Evolutionary conservation across 2,329 filamentous ascomycete species (phyloP), one percentile per base, ranked within the genome.

Genomic region (Arthrobotrys sinensis): DNA sequence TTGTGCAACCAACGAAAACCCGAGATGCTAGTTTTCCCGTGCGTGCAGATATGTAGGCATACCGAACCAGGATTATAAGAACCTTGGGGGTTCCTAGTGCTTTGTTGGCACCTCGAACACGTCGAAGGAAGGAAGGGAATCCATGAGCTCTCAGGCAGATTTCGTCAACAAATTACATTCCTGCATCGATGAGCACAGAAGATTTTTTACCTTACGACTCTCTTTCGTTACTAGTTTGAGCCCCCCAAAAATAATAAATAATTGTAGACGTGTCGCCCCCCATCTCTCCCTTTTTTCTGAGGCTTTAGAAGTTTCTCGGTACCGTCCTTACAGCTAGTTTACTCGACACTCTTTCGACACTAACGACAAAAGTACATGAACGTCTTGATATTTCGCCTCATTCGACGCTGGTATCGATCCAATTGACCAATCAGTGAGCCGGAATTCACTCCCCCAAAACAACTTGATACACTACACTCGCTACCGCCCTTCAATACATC

Each of bases 91-190:
- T 65, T 50, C 52, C 67, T 57, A 32, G 52, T 72, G 75, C 75
- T 78, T 78, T 78, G 75, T 78, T 78, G 75, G 75, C 75, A 78
- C 21, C 73, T 64, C 62, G 67, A 57, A 78, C 75, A 78, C 75
- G 75, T 78, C 75, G 75, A 72, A 60, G 43, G 60, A 76, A 43
- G 66, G 75, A 63, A 76, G 24, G 66, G 75, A 63, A 78, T 62
- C 67, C 75, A 46, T 64, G 62, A 68, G 75, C 67, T 70, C 66
- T 43, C 21, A 40, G 65, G 38, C 32, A 76, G 71, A 46, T 50
- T 70, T 64, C 52, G 62, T 66, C 75, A 67, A 68, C 75, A 71
- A 78, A 78, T 72, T 45, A 65, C 40, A 62, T 71, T 48, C 24
- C 55, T 40, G 50, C 43, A 63, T 67, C 67, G 50, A 45, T 34